Percentiles rank a stretch among this genome's conserved stretches.
Evolutionary conservation across 306 rosid species (phyloP).

Genomic region (Ammopiptanthus mongolicus): DNA sequence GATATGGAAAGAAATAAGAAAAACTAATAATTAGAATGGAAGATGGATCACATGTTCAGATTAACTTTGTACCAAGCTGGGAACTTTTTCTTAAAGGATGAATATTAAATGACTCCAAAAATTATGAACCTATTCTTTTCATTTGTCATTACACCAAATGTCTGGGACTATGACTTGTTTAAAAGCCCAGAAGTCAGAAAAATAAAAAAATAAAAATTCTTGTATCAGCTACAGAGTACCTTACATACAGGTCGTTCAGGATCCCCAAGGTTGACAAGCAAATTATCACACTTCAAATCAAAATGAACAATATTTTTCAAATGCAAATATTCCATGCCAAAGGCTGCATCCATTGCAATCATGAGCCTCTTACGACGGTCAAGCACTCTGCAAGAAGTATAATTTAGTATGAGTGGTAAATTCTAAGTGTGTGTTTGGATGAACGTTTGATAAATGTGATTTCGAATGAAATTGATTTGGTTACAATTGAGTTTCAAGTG

Average conservation of each 20-base stretch:
- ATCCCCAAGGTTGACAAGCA: conserved; percentile 90
- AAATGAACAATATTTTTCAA: conserved; percentile 87
- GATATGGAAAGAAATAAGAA: background rate
- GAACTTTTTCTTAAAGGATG: background rate
- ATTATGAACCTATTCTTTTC: background rate
- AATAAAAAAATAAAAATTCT: background rate
- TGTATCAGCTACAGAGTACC: conserved; percentile 42
- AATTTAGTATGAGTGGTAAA: conserved; percentile 11
- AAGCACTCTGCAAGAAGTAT: conserved; percentile 63
- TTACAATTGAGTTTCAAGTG: no score
- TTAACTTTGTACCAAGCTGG: background rate
- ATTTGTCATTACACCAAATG: background rate
- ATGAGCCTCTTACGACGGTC: conserved; percentile 81
- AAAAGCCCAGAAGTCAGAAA: background rate
- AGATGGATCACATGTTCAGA: background rate
- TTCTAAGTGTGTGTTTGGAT: no score
- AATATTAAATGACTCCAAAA: background rate
- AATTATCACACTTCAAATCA: conserved; percentile 93
- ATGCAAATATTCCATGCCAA: conserved; percentile 98
- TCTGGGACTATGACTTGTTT: background rate
- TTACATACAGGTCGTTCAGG: conserved; percentile 88
- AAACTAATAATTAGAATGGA: background rate
- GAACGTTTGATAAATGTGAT: no score
- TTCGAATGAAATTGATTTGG: no score
- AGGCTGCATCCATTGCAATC: conserved; percentile 91